These are phyloP conservation scores for Suhomyces tanzawaensis DNA, from an alignment of 805 yeast genomes.

Conservation along the genomic window DNA sequence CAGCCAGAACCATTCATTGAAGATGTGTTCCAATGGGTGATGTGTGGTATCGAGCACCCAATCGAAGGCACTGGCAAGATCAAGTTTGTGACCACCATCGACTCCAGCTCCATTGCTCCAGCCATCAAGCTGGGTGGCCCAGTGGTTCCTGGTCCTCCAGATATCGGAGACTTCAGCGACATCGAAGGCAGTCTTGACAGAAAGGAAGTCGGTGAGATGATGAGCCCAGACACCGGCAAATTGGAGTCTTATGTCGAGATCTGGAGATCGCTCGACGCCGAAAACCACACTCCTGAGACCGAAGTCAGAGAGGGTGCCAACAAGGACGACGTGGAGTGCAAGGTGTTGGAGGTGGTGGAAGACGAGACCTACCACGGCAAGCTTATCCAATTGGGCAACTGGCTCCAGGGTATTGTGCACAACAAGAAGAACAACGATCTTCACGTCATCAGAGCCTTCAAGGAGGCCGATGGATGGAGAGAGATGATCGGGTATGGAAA, in stretches of 20 bases:
- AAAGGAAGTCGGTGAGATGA: conserved; percentile 51
- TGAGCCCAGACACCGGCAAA: conserved; percentile 42
- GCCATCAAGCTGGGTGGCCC: conserved; percentile 31
- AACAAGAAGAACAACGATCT: conserved; percentile 16
- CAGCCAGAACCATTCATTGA: conserved; percentile 13
- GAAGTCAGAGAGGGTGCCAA: conserved; percentile 24
- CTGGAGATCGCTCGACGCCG: conserved; percentile 51
- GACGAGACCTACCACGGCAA: conserved; percentile 38
- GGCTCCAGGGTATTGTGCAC: conserved; percentile 50
- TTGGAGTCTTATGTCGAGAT: conserved; percentile 48
- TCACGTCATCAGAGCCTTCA: conserved; percentile 26
- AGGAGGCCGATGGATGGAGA: conserved; percentile 20
- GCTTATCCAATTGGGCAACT: conserved; percentile 46
- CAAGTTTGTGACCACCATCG: conserved; percentile 43
- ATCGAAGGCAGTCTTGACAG: conserved; percentile 39
- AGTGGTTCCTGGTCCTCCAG: conserved; percentile 32
- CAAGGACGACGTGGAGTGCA: conserved; percentile 5
- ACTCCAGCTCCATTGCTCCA: conserved; percentile 35
- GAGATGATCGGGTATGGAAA: conserved; percentile 27
- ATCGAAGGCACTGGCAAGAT: conserved; percentile 34
- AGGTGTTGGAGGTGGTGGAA: conserved; percentile 23
- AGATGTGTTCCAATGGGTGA: conserved; percentile 53
- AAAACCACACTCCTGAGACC: conserved; percentile 22
- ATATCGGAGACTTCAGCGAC: conserved; percentile 45
- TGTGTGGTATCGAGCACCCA: conserved; percentile 48